phyloP scores from a whole-genome alignment of 257 asterid genomes.

The Lantana camara region DNA sequence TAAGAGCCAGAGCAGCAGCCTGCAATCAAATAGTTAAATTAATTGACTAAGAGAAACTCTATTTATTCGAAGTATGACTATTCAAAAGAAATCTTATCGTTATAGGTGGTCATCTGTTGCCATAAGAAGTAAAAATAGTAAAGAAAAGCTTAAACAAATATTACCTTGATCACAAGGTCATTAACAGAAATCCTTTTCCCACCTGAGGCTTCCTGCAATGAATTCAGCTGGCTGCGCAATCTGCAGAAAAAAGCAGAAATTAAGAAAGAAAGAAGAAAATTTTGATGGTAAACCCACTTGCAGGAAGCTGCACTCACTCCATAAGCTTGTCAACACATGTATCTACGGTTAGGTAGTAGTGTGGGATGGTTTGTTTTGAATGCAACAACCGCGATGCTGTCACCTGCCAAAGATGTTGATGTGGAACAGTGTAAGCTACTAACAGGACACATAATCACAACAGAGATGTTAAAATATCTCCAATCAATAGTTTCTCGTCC shows the following conservation, averaged over 20 bases:
- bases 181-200: slow-evolving; percentile 91
- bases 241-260: slow-evolving; percentile 43
- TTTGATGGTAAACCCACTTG: slow-evolving; percentile 15
- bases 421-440: slow-evolving; percentile 28
- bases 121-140: background rate
- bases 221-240: slow-evolving; percentile 76
- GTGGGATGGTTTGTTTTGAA: slow-evolving; percentile 96
- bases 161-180: slow-evolving; percentile 94
- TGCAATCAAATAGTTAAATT: slow-evolving; percentile 37
- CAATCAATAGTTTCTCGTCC: no score
- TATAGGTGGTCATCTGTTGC: background rate
- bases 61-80: background rate
- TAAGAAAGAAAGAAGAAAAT: slow-evolving; percentile 19
- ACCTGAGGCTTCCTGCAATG: slow-evolving; percentile 92
- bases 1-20: slow-evolving; percentile 99
- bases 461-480: no score
- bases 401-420: slow-evolving; percentile 50
- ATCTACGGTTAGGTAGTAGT: slow-evolving; percentile 92
- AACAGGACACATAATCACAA: background rate
- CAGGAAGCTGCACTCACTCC: slow-evolving; percentile 63
- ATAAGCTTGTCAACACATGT: slow-evolving; percentile 94
- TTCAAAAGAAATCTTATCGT: slow-evolving; percentile 2
- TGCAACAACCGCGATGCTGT: slow-evolving; percentile 87
- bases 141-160: background rate
- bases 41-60: slow-evolving; percentile 2